Evolutionary conservation across 352 stramenopile genomes (phyloP).

Genomic region (Phytopythium montanum): DNA sequence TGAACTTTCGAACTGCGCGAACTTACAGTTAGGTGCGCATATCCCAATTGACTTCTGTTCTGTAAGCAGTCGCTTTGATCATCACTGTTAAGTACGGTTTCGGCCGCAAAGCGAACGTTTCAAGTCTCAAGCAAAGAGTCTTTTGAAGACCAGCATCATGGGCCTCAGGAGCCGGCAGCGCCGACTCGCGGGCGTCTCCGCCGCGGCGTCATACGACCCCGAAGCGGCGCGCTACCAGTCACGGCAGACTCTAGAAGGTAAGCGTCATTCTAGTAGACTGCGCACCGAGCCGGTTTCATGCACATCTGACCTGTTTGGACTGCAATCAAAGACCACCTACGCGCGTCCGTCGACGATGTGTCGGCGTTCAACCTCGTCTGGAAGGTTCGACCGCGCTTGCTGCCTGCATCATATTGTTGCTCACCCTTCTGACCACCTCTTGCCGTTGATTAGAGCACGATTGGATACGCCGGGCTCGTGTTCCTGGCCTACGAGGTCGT

Average conservation of each 20-base stretch:
- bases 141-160: slow-evolving; percentile 17
- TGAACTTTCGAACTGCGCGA: no score
- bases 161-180: slow-evolving; percentile 47
- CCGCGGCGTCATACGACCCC: slow-evolving; percentile 34
- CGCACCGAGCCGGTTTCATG: no score
- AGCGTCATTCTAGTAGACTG: background rate
- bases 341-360: slow-evolving; percentile 36
- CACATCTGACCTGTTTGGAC: background rate
- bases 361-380: slow-evolving; percentile 44
- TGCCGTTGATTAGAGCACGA: slow-evolving; percentile 19
- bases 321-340: slow-evolving; percentile 34
- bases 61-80: no score
- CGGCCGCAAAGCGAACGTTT: no score
- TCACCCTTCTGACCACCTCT: background rate
- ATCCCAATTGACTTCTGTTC: no score
- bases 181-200: slow-evolving; percentile 28
- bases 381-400: slow-evolving; percentile 21
- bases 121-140: no score
- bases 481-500: slow-evolving; percentile 38
- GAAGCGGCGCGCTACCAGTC: slow-evolving; percentile 29
- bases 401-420: background rate
- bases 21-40: no score
- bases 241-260: slow-evolving; percentile 37
- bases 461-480: slow-evolving; percentile 35
- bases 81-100: no score